A percentile compares a stretch with the other conserved stretches of the same genome.
These are phyloP conservation scores for Psilocybe mexicana DNA, from an alignment of 1,284 basidiomycete species.

Conservation along the genomic window DNA sequence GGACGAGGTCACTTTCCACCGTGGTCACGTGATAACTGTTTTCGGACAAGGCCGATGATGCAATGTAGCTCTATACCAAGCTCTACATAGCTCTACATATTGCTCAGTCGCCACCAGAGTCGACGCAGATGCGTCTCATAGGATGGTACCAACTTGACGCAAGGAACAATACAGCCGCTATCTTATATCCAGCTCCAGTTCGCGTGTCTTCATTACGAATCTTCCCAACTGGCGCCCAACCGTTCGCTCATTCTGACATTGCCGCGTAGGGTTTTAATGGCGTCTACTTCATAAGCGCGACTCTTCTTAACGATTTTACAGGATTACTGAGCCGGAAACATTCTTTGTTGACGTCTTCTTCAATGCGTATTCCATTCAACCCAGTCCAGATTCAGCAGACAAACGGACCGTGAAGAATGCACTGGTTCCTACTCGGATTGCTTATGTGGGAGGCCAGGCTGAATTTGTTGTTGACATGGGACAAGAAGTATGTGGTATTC, in stretches of 20 bases:
- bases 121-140: slow-evolving; percentile 46
- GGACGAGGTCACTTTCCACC: slow-evolving; percentile 7
- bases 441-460: slow-evolving; percentile 67
- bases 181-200: slow-evolving; percentile 64
- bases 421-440: slow-evolving; percentile 68
- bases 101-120: not conserved
- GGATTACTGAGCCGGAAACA: slow-evolving; percentile 67
- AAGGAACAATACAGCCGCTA: slow-evolving; percentile 58
- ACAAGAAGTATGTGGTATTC: slow-evolving; percentile 47
- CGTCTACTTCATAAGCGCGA: not conserved
- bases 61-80: too few relatives aligned
- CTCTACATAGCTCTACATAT: too few relatives aligned
- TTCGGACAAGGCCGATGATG: slow-evolving; percentile 29
- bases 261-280: slow-evolving; percentile 53
- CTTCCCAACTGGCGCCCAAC: slow-evolving; percentile 58
- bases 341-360: slow-evolving; percentile 76
- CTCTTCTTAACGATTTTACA: slow-evolving; percentile 13
- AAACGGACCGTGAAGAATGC: slow-evolving; percentile 65
- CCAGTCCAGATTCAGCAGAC: slow-evolving; percentile 33
- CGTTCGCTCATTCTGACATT: slow-evolving; percentile 61
- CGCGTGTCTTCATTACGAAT: slow-evolving; percentile 62
- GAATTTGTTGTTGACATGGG: slow-evolving; percentile 75
- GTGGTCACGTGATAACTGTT: slow-evolving; percentile 13
- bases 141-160: slow-evolving; percentile 71
- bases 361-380: slow-evolving; percentile 52